Evolutionary conservation across 2,329 filamentous ascomycete genomes (phyloP).

Genomic region (Xylaria sp.): DNA sequence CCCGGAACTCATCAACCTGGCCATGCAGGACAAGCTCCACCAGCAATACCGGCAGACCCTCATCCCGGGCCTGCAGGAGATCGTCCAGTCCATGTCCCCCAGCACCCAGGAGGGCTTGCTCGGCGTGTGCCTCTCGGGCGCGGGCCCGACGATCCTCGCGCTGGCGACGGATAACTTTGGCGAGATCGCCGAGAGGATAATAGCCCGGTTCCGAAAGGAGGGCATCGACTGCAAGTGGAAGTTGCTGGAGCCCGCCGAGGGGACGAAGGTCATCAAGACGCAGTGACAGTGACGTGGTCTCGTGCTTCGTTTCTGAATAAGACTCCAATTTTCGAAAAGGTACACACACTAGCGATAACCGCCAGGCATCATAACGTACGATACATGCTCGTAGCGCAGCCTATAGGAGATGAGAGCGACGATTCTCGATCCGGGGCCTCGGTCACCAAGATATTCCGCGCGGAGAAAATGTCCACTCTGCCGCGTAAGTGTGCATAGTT

Average conservation of each 20-base stretch:
- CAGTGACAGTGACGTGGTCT: too few relatives aligned
- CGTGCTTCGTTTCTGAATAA: too few relatives aligned
- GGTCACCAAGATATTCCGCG: background rate
- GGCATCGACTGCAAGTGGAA: conserved; percentile 86
- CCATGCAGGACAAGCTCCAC: conserved; percentile 99
- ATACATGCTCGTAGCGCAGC: conserved; percentile 2
- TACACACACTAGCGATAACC: background rate
- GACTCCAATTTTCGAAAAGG: background rate
- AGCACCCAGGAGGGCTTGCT: conserved; percentile 86
- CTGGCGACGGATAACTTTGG: conserved; percentile 92
- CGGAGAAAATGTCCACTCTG: background rate
- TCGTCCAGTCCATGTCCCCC: conserved; percentile 91
- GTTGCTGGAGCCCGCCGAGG: conserved; percentile 87
- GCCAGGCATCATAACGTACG: conserved; percentile 10
- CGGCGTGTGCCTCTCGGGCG: conserved; percentile 93
- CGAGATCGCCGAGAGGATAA: conserved; percentile 82
- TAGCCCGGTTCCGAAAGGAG: conserved; percentile 77
- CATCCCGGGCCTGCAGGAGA: conserved; percentile 90
- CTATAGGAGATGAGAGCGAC: background rate
- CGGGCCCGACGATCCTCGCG: conserved; percentile 93
- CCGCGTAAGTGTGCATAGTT: background rate
- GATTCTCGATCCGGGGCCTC: background rate
- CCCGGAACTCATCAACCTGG: conserved; percentile 92
- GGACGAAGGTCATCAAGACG: conserved; percentile 54
- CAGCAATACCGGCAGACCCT: conserved; percentile 93